Evolutionary conservation across 1,284 basidiomycete genomes (phyloP), one percentile per base, ranked within the genome.

Genomic region (Kwoniella shivajii): DNA sequence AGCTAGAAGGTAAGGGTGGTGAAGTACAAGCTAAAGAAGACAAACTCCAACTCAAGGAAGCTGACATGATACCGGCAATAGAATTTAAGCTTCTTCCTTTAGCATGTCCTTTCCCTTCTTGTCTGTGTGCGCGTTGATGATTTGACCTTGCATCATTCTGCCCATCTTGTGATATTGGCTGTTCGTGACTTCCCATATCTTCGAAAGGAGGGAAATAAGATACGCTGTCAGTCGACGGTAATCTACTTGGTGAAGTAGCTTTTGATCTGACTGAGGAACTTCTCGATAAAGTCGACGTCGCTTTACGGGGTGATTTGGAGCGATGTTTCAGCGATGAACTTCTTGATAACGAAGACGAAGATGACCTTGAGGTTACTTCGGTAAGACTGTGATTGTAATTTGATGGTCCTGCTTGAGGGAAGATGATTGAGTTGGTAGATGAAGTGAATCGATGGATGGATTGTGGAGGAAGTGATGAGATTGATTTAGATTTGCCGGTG

Each of bases 121-220:
- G 52, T 44, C 18, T 36, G 50, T 24, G 55, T 44, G 14, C 24
- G 11, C 11, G 39, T 42, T 6, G 47, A 24, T n/a, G 52, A 54
- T 10, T 38, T 31, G 43, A 37, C 30, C 18, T 37, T 22, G 16
- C 11, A 10, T 11, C 48, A 16, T 30, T 41, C 18, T 20, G 10
- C 31, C 24, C 34, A n/a, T 42, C 18, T 42, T 38, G 38, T 26
- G 29, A 36, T 49, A 6, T 46, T 33, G 30, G 30, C 51, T 6
- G 43, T 38, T 31, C 44, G 20, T 36, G 46, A 30, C 60, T 61
- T 14, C 66, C 68, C 68, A 70, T 70, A 14, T 50, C 44, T 31
- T 71, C 69, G 52, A 71, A 71, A 1, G 69, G 69, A 3, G 69
- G 69, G 47, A 71, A 71, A 44, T 69, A 71, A 6, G 67, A 69